Evolutionary conservation across 2,329 filamentous ascomycete species (phyloP), one percentile per base, ranked within the genome.

Genomic region (Nigrospora oryzae): DNA sequence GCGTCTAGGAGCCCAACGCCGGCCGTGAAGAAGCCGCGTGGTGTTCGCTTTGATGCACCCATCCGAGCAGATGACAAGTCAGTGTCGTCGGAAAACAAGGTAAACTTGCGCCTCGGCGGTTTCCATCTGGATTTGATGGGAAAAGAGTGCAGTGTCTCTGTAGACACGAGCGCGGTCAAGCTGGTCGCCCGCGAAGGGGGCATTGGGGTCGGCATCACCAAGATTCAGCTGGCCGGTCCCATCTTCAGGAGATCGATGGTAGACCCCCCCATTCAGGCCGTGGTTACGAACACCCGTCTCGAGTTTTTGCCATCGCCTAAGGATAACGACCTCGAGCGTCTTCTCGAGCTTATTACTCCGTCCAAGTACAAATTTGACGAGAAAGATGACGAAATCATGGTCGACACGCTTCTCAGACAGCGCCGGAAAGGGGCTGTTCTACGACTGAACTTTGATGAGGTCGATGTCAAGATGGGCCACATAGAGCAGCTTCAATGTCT

Each of bases 331-430:
- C 71, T 98, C 0, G 85, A 90, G 56, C 79, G 83, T 32, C 73
- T 98, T 2, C 69, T 98, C 0, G 84, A 86, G 43, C 74, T 98
- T 42, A 86, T 98, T 45, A 95, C 86, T 7, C 94, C 93, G 0
- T 95, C 90, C 0, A 93, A 89, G 51, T 82, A 93, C 61, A 89
- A 90, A 51, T 96, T 93, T 55, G 75, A 83, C 51, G 84, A 91
- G 49, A 81, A 83, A 39, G 86, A 94, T 48, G 89, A 96, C 54
- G 91, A 97, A 56, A 95, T 98, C 48, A 83, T 98, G 73, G 79
- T 98, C 17, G 91, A 97, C 54, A 96, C 89, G 0, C 72, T 98
- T 1, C 68, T 97, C 13, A 77, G 87, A 17, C 93, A 98, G 62
- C 75, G 93, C 48, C 78, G 84, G 43, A 91, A 96, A 63, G 93